Percentiles rank a stretch among this genome's conserved stretches.
phyloP scores from a whole-genome alignment of 2,329 filamentous ascomycete species.

The Diplodia seriata region DNA sequence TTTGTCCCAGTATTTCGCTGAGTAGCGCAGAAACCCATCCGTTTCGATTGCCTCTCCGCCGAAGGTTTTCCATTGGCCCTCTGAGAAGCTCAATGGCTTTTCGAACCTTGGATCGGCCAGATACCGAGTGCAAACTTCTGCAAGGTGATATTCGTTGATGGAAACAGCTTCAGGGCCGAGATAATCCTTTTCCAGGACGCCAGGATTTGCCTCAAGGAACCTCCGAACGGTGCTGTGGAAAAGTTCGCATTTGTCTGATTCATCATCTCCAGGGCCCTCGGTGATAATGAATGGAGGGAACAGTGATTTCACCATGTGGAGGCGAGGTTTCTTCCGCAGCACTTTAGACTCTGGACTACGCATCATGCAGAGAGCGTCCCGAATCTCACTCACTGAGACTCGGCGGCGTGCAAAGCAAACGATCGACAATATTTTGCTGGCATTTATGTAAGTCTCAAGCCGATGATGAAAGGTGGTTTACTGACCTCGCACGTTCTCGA shows the following conservation, averaged over 20 bases:
- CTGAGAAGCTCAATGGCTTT: background rate
- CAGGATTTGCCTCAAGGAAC: background rate
- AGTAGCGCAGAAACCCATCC: slow-evolving; percentile 32
- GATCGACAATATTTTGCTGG: slow-evolving; percentile 17
- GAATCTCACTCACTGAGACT: slow-evolving; percentile 14
- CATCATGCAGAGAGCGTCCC: slow-evolving; percentile 23
- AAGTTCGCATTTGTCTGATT: background rate
- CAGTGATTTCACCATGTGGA: background rate
- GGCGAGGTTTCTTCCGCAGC: background rate
- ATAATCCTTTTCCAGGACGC: background rate
- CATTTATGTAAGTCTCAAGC: background rate
- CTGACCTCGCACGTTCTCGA: slow-evolving; percentile 1
- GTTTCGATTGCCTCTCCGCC: slow-evolving; percentile 6
- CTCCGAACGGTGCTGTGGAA: background rate
- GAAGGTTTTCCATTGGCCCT: slow-evolving; percentile 2
- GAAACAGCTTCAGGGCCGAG: background rate
- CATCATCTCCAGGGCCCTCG: background rate
- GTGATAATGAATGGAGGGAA: background rate
- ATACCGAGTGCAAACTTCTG: background rate
- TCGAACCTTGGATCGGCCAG: background rate
- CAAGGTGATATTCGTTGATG: background rate
- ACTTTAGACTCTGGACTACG: slow-evolving; percentile 28
- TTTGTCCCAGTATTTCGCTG: slow-evolving; percentile 35
- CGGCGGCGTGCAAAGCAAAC: slow-evolving; percentile 16
- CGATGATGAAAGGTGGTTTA: background rate